A percentile compares a stretch with the other conserved stretches of the same genome.
phyloP scores from a whole-genome alignment of 2,329 filamentous ascomycete genomes.

The Xylaria polymorpha region DNA sequence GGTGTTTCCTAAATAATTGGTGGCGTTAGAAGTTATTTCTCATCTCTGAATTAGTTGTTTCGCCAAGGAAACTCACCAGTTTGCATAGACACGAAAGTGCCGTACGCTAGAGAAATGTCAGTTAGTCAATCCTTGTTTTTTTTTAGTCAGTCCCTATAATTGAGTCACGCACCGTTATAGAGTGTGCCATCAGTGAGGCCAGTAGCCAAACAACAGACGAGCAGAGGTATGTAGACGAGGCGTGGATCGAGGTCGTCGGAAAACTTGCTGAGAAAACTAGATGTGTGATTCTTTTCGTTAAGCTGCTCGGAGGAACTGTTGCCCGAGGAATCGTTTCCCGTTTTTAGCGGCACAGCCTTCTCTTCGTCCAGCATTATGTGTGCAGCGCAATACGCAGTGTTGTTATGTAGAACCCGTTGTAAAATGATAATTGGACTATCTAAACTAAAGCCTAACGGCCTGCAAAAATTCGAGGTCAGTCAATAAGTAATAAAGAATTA shows the following conservation, averaged over 20 bases:
- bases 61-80: conserved; percentile 42
- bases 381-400: not conserved
- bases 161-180: conserved; percentile 42
- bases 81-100: conserved; percentile 58
- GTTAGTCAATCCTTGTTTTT: conserved; percentile 1
- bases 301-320: conserved; percentile 34
- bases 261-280: conserved; percentile 34
- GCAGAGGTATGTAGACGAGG: conserved; percentile 41
- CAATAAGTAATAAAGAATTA: conserved; percentile 16
- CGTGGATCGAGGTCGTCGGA: conserved; percentile 40
- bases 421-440: conserved; percentile 10
- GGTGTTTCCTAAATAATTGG: conserved; percentile 51
- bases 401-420: not conserved
- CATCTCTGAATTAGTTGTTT: not conserved
- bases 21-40: not conserved
- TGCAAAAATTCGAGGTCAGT: conserved; percentile 1
- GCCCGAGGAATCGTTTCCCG: conserved; percentile 19
- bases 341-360: conserved; percentile 31
- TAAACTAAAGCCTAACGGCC: not conserved
- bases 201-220: conserved; percentile 46
- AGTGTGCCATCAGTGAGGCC: conserved; percentile 48
- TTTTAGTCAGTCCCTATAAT: not conserved
- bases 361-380: conserved; percentile 43
- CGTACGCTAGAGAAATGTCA: conserved; percentile 50
- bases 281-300: not conserved